Conservation (phyloP, 257 asterid species). For the Fraxinus americana region DNA sequence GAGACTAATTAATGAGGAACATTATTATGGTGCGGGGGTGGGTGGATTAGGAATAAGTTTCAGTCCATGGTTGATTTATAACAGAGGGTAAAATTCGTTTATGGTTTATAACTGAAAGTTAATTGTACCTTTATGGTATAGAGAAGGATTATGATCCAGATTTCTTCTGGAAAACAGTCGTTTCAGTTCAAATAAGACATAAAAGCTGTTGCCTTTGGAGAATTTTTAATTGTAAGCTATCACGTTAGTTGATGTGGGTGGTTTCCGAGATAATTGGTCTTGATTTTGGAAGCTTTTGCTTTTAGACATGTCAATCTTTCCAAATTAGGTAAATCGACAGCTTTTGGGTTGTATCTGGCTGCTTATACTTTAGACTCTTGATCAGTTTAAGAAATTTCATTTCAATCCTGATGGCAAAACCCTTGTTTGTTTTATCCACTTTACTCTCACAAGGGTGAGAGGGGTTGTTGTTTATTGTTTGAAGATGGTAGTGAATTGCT, state of each 20-base stretch:
- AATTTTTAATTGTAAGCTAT: conserved; percentile 1
- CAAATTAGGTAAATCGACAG: not conserved
- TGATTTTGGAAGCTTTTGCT: conserved; percentile 10
- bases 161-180: not conserved
- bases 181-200: not conserved
- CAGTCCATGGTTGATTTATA: too few species aligned
- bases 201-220: not conserved
- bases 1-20: too few species aligned
- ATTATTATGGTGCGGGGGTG: too few species aligned
- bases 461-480: not conserved
- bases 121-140: not conserved
- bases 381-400: not conserved
- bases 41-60: too few species aligned
- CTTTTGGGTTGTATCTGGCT: not conserved
- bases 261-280: conserved; percentile 1
- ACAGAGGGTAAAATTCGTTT: too few species aligned
- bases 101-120: too few species aligned
- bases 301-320: not conserved
- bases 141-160: not conserved
- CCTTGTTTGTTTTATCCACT: not conserved
- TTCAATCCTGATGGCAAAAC: not conserved
- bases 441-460: too few species aligned
- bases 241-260: conserved; percentile 20
- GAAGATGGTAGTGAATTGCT: not conserved
- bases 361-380: not conserved